Evolutionary conservation across 2,329 filamentous ascomycete genomes (phyloP).

Genomic region (Cephalotrichum gorgonifer): DNA sequence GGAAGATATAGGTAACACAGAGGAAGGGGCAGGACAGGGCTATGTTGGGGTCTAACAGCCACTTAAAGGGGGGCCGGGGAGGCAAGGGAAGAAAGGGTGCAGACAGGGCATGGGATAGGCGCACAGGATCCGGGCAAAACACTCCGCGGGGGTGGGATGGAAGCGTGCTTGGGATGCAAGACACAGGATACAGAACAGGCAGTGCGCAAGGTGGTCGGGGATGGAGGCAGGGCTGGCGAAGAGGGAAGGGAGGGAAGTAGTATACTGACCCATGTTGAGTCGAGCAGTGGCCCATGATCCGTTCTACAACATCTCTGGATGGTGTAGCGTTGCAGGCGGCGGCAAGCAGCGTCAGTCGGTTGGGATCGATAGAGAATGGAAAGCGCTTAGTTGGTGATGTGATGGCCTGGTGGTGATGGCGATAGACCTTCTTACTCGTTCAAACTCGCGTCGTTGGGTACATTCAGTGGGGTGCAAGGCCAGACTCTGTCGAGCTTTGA

Average conservation of each 20-base stretch:
- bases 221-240: constrained; percentile 3
- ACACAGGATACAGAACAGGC: not conserved
- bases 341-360: constrained; percentile 5
- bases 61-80: not conserved
- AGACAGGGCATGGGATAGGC: not conserved
- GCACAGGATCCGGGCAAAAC: not conserved
- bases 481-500: not conserved
- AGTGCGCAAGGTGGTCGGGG: not conserved
- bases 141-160: not conserved
- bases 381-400: not conserved
- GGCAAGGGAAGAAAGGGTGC: not conserved
- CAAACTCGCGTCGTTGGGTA: not conserved
- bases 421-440: not conserved
- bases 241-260: constrained; percentile 3
- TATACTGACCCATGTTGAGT: constrained; percentile 24
- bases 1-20: constrained; percentile 11
- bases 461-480: not conserved
- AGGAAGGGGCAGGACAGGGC: not conserved
- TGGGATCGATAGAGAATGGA: not conserved
- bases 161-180: not conserved
- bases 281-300: constrained; percentile 21
- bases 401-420: not conserved
- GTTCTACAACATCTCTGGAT: constrained; percentile 12
- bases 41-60: not conserved
- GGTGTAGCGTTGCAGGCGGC: constrained; percentile 2